Evolutionary conservation across 2,329 filamentous ascomycete species (phyloP), one percentile per base, ranked within the genome.

Genomic region (Pleurostoma richardsiae): DNA sequence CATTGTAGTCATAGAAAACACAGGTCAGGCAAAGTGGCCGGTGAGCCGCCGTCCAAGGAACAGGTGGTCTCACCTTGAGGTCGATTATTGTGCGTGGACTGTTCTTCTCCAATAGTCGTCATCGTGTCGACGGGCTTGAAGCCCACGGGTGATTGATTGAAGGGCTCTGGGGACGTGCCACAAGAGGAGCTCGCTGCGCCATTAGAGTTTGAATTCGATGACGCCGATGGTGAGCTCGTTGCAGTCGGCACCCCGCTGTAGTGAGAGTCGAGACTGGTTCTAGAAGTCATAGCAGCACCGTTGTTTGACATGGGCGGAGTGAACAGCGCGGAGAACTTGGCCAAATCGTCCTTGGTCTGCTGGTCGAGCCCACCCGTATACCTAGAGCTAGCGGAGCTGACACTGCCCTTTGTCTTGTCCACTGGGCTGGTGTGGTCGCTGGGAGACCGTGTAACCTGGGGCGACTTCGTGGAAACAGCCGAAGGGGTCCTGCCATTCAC

Each of bases 91-190:
- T 70, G 67, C 66, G 76, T 70, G 72, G 77, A 67, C 49, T 83
- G 71, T 60, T 88, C 85, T 59, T 85, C 81, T 45, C 80, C 82
- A 58, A 86, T 87, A 1, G 81, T 85, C 2, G 78, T 77, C 55
- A 85, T 57, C 0, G 77, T 79, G 52, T 85, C 82, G 39, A 80
- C 61, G 19, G 83, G 76, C 62, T 86, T 86, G 55, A 75, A 79
- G n/a, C 72, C 74, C 58, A 76, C 71, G 4, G 85, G 88, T 11
- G 86, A 91, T 56, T 87, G 85, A 30, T 82, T 85, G 42, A 76
- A 82, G 1, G 88, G 84, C 62, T 91, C 87, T 1, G 88, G 88
- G 3, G 88, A 91, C 0, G 87, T 91, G 29, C 85, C 86, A 58
- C 86, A 90, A 28, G 82, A 85, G 5, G 82, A 85, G 55, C 72